Evolutionary conservation across 352 stramenopile genomes (phyloP).

Genomic region (Phytophthora cajani): DNA sequence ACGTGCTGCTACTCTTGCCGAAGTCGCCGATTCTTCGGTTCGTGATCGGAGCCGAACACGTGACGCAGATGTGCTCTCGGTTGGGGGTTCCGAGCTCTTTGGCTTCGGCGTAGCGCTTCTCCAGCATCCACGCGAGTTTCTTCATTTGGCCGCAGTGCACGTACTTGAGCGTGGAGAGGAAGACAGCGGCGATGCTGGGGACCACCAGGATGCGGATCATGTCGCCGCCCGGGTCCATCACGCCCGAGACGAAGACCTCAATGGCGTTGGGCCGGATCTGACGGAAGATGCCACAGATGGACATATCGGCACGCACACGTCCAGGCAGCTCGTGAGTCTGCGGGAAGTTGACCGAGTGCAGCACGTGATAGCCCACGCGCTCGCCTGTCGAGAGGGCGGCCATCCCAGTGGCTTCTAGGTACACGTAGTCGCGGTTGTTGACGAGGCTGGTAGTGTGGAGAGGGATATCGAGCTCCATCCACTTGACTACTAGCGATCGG

Average conservation of each 20-base stretch:
- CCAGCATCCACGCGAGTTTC: conserved; percentile 61
- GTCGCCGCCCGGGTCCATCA: conserved; percentile 37
- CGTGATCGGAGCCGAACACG: conserved; percentile 27
- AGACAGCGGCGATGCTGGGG: conserved; percentile 38
- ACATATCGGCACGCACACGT: conserved; percentile 37
- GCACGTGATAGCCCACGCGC: conserved; percentile 42
- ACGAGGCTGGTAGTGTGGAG: conserved; percentile 35
- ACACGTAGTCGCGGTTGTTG: conserved; percentile 54
- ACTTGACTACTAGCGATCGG: conserved; percentile 41
- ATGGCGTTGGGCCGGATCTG: conserved; percentile 37
- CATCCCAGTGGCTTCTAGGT: conserved; percentile 46
- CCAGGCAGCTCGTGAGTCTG: conserved; percentile 38
- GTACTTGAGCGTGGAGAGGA: conserved; percentile 36
- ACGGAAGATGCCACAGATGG: conserved; percentile 44
- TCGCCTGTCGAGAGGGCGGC: conserved; percentile 35
- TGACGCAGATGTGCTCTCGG: conserved; percentile 40
- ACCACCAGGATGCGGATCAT: conserved; percentile 38
- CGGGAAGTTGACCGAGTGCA: conserved; percentile 52
- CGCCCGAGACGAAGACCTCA: conserved; percentile 37
- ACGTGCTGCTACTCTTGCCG: conserved; percentile 38
- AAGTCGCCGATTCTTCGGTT: conserved; percentile 31
- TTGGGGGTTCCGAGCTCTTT: conserved; percentile 38
- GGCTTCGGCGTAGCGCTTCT: conserved; percentile 36
- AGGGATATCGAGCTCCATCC: conserved; percentile 45
- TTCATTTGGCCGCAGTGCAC: conserved; percentile 56